Evolutionary conservation across 2,329 filamentous ascomycete species (phyloP).

Genomic region (Exophiala oligosperma): DNA sequence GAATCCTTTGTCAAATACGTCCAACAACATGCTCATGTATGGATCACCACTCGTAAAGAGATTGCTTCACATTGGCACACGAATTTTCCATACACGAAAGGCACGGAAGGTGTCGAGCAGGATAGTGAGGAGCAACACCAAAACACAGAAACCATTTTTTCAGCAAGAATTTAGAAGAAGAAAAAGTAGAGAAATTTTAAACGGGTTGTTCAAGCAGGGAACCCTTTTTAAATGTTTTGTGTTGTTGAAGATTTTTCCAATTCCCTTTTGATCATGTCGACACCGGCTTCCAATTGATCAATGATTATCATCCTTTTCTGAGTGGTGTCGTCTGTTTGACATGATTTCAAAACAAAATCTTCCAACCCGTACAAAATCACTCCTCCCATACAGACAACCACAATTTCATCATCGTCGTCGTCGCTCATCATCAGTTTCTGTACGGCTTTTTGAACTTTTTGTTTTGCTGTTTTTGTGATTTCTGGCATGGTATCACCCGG

Average conservation of each 20-base stretch:
- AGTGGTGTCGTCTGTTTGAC: constrained; percentile 1
- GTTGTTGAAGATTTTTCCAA: background rate
- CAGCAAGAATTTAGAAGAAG: background rate
- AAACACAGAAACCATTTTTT: background rate
- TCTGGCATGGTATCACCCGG: background rate
- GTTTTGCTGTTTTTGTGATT: background rate
- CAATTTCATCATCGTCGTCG: background rate
- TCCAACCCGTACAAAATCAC: constrained; percentile 10
- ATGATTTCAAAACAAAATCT: background rate
- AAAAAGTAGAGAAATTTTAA: background rate
- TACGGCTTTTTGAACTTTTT: constrained; percentile 1
- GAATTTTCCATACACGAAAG: constrained; percentile 40
- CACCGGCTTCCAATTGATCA: constrained; percentile 7
- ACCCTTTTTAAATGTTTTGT: too few species aligned
- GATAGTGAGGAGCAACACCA: background rate
- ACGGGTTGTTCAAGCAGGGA: too few species aligned
- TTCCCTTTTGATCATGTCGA: background rate
- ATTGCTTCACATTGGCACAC: constrained; percentile 44
- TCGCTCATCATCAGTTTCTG: background rate
- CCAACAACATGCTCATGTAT: constrained; percentile 46
- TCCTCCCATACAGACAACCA: constrained; percentile 7
- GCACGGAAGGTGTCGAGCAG: constrained; percentile 10
- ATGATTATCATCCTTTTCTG: background rate
- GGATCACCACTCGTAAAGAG: constrained; percentile 45
- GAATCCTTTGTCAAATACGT: constrained; percentile 46